These are phyloP conservation scores for Ganoderma leucocontextum DNA, from an alignment of 1,284 basidiomycete genomes.

Conservation along the genomic window DNA sequence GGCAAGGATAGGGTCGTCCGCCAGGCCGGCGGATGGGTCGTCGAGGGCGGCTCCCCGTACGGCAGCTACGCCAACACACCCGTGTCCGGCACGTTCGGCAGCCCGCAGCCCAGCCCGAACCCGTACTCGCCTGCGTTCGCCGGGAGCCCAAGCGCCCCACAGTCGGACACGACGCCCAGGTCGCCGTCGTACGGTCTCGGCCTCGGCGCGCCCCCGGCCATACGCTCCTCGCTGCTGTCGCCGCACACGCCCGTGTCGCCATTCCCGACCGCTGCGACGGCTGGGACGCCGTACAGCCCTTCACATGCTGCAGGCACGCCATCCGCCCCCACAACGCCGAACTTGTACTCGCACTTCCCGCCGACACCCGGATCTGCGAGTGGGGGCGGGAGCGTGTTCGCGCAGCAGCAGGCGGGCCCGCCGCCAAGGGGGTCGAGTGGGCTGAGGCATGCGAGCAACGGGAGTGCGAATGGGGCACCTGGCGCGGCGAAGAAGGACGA, in stretches of 20 bases:
- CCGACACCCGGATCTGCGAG: constrained; percentile 46
- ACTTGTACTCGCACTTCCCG: constrained; percentile 47
- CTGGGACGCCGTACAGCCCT: constrained; percentile 37
- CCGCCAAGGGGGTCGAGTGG: constrained; percentile 28
- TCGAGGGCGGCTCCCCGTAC: constrained; percentile 51
- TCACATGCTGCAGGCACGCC: constrained; percentile 12
- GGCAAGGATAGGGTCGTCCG: constrained; percentile 42
- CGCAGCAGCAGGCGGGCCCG: constrained; percentile 36
- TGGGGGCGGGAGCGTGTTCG: constrained; percentile 28
- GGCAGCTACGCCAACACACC: constrained; percentile 51
- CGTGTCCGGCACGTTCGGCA: constrained; percentile 43
- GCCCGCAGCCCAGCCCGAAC: constrained; percentile 41
- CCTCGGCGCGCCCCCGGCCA: constrained; percentile 40
- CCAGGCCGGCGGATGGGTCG: constrained; percentile 54
- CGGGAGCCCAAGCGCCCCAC: constrained; percentile 38
- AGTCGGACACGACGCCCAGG: constrained; percentile 39
- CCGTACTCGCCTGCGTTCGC: constrained; percentile 32
- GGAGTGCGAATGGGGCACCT: constrained; percentile 22
- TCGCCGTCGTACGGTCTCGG: constrained; percentile 41
- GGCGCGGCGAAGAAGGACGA: constrained; percentile 53
- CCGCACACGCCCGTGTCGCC: constrained; percentile 24
- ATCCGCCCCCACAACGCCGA: constrained; percentile 37
- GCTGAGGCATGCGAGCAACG: constrained; percentile 30
- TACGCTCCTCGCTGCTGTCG: constrained; percentile 22
- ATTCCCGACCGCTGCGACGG: constrained; percentile 37